Percentiles rank a stretch among this genome's conserved stretches.
Evolutionary conservation across 2,329 filamentous ascomycete genomes (phyloP).

Genomic region (Clarireedia paspali): DNA sequence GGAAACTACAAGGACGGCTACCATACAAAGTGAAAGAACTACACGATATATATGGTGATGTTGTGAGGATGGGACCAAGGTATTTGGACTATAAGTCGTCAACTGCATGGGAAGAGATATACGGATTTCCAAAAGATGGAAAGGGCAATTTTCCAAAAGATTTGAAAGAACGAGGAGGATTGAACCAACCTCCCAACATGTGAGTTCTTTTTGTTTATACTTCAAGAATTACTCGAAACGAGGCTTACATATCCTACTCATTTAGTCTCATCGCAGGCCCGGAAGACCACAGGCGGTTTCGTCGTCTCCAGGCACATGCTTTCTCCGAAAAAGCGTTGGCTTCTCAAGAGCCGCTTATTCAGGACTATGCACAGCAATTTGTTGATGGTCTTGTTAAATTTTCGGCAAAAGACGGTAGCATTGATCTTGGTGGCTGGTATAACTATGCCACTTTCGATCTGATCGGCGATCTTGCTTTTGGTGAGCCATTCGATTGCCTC

Average conservation of each 20-base stretch:
- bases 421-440: constrained; percentile 28
- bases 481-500: constrained; percentile 32
- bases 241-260: neutral
- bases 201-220: neutral
- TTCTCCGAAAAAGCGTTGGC: constrained; percentile 29
- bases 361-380: constrained; percentile 4
- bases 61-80: constrained; percentile 13
- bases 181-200: neutral
- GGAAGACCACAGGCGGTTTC: constrained; percentile 24
- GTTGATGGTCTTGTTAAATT: constrained; percentile 4
- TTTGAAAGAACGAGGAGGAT: neutral
- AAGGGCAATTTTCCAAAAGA: neutral
- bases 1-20: neutral
- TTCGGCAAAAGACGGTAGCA: neutral
- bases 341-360: constrained; percentile 23
- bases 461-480: constrained; percentile 37
- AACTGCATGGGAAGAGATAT: constrained; percentile 11
- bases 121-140: constrained; percentile 1
- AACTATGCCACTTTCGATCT: constrained; percentile 32
- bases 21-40: constrained; percentile 1
- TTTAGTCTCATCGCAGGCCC: neutral
- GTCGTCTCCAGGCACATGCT: constrained; percentile 23
- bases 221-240: neutral
- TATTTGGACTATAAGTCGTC: constrained; percentile 9
- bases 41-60: constrained; percentile 14